Evolutionary conservation across 371 early-diverging fungal species (phyloP).

Genomic region (Thermomucor indicae-seudaticae): DNA sequence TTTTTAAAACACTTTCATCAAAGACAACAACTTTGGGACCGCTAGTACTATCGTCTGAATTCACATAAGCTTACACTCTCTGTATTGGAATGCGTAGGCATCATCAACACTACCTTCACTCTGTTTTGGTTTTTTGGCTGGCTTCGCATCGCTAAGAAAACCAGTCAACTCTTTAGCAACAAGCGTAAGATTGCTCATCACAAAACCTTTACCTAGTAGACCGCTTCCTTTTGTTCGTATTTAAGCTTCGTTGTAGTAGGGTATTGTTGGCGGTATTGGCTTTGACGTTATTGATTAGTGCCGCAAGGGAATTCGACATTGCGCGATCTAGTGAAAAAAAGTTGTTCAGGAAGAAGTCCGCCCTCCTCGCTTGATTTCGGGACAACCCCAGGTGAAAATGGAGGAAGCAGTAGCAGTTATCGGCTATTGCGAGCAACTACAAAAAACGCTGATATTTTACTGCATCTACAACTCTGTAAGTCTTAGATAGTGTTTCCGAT

Average conservation of each 20-base stretch:
- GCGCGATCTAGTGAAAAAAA: background rate
- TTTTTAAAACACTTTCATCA: slow-evolving; percentile 25
- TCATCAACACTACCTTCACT: no score
- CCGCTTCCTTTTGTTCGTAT: background rate
- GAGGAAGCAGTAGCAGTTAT: no score
- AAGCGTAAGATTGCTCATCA: no score
- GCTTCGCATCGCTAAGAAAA: background rate
- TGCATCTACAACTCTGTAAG: no score
- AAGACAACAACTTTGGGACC: slow-evolving; percentile 43
- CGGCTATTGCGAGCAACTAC: no score
- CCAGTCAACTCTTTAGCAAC: background rate
- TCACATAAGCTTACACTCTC: no score
- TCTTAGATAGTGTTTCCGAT: no score
- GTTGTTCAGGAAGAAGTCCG: no score
- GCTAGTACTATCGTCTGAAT: background rate
- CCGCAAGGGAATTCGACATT: slow-evolving; percentile 37
- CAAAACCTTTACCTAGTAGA: background rate
- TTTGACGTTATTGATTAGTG: slow-evolving; percentile 33
- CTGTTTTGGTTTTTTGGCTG: slow-evolving; percentile 4
- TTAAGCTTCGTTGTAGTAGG: slow-evolving; percentile 16
- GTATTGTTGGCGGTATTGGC: slow-evolving; percentile 33
- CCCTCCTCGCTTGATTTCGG: no score
- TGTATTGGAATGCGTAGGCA: no score
- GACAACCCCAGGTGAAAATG: no score
- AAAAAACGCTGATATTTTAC: no score